Evolutionary conservation across 2,329 filamentous ascomycete genomes (phyloP).

Genomic region (Teratosphaeria epicoccoides): DNA sequence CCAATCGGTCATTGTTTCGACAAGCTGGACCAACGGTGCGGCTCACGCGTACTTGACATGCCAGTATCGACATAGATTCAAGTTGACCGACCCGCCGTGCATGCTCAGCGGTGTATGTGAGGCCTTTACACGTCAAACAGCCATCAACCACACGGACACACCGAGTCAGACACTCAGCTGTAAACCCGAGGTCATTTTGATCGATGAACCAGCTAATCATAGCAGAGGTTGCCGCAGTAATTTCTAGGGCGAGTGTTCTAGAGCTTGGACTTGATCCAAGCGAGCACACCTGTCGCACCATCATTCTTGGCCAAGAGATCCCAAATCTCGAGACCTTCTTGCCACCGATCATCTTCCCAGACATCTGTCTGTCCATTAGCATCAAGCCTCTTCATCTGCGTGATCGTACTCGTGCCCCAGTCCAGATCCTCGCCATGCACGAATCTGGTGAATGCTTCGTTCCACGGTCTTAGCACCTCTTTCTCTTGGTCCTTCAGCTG

Average conservation of each 20-base stretch:
- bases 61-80: no score
- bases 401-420: slow-evolving; percentile 29
- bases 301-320: slow-evolving; percentile 25
- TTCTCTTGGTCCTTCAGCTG: slow-evolving; percentile 37
- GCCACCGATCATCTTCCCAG: slow-evolving; percentile 37
- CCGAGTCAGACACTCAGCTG: no score
- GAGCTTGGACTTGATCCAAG: slow-evolving; percentile 18
- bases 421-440: slow-evolving; percentile 30
- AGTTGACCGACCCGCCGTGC: no score
- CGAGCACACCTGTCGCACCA: slow-evolving; percentile 9
- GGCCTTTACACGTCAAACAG: no score
- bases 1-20: no score
- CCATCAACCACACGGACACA: no score
- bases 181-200: no score
- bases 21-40: no score
- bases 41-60: no score
- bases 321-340: slow-evolving; percentile 41
- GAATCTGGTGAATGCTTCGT: slow-evolving; percentile 31
- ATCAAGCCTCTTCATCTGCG: slow-evolving; percentile 36
- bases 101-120: no score
- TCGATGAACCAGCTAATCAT: no score
- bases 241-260: slow-evolving; percentile 6
- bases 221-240: no score
- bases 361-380: slow-evolving; percentile 36
- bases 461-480: slow-evolving; percentile 29